These are phyloP conservation scores for Glaciozyma antarctica DNA, from an alignment of 768 basidiomycete genomes.

Conservation along the genomic window DNA sequence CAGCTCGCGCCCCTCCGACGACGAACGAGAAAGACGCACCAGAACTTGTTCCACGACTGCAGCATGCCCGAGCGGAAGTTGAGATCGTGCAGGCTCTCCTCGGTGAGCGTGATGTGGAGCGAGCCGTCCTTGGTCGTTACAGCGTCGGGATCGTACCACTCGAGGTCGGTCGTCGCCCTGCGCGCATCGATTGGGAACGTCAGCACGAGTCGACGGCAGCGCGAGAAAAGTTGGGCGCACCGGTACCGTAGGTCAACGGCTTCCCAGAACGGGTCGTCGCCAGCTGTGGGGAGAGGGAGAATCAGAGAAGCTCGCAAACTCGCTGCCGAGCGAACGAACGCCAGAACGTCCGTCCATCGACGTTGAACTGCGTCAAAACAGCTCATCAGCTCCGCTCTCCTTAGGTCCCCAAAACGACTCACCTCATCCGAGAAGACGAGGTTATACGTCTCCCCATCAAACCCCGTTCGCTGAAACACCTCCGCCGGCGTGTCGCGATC, in stretches of 20 bases:
- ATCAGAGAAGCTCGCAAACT: background rate
- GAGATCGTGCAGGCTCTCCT: constrained; percentile 25
- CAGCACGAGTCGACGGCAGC: background rate
- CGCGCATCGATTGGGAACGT: constrained; percentile 39
- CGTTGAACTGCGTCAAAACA: constrained; percentile 48
- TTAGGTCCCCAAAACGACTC: background rate
- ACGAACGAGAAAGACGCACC: background rate
- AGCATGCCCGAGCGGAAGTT: constrained; percentile 33
- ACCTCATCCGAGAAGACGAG: constrained; percentile 77
- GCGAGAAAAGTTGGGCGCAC: background rate
- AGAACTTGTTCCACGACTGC: constrained; percentile 34
- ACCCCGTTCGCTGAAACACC: constrained; percentile 38
- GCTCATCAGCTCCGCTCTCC: no score
- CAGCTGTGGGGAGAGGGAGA: constrained; percentile 13
- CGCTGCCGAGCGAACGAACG: constrained; percentile 32
- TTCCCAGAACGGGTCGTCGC: constrained; percentile 45
- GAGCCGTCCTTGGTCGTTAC: constrained; percentile 40
- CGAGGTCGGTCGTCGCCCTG: constrained; percentile 36
- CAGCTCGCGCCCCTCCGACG: background rate
- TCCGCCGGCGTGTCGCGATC: constrained; percentile 45
- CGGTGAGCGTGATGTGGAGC: constrained; percentile 28
- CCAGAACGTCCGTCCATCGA: constrained; percentile 61
- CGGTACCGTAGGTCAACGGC: constrained; percentile 38
- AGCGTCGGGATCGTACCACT: constrained; percentile 42
- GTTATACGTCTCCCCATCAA: constrained; percentile 67